Base-by-base conservation (phyloP, 257 asterid species). In the Rhazya stricta region DNA sequence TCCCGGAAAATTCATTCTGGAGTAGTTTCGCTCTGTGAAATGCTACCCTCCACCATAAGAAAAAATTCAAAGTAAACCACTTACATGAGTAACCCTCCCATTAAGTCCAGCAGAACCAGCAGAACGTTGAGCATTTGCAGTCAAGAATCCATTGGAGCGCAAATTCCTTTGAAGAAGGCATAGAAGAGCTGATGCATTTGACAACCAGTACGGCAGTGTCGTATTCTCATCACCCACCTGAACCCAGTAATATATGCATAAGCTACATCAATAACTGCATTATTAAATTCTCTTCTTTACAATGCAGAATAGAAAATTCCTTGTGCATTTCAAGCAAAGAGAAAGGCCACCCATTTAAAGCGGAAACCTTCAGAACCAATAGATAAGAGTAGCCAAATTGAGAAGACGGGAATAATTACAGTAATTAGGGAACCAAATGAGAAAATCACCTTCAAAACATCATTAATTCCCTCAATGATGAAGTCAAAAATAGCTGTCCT, bases 91-190 rank as follows among this genome's bases (percentile, higher is more conserved):
- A 73, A 83, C 83, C 79, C 90, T 89, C 77, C 98, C 98, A 83
- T 88, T 92, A 75, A 84, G n/a, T 73, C 92, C 97, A 48, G 88
- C 67, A 67, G 91, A 88, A 53, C 95, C 91, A 21, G 83, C 91
- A 77, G 97, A 86, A 74, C 96, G 96, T 79, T 88, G 97, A 83
- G 96, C 83, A 82, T 87, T 84, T 72, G 91, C 81, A 83, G 86
- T 80, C 80, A 90, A 73, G 82, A 92, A 92, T 77, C 98, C 99
- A 85, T 79, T 95, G 61, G 96, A 86, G 75, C 92, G 93, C 82
- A 91, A 85, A 76, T 92, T 92, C 84, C 91, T 91, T 86, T 95
- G 99, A 75, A 95, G 89, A 72, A 95, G 96, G 81, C 98, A 92
- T 58, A 95, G 79, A 86, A 95, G 98, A 51, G 99, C 98, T 63